These are phyloP conservation scores for Vanrija humicola DNA, from an alignment of 1,284 basidiomycete genomes.

Conservation along the genomic window DNA sequence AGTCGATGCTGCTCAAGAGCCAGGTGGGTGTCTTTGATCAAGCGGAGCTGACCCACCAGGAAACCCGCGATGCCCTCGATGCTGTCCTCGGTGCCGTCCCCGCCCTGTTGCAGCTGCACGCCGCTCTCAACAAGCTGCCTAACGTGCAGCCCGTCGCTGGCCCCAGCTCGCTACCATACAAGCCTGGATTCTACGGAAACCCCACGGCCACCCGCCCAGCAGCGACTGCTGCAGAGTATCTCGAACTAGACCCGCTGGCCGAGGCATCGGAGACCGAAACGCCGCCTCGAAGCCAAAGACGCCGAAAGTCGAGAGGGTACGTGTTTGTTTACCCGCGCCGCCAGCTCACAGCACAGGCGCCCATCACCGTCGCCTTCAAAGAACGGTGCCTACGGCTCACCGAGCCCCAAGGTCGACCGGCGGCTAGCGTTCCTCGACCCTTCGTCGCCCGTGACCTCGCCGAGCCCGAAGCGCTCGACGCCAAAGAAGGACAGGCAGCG, in stretches of 20 bases:
- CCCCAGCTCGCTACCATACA: neutral
- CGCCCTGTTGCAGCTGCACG: conserved; percentile 4
- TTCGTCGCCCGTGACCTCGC: neutral
- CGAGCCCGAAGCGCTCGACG: neutral
- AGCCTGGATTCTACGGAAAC: neutral
- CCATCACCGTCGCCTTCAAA: neutral
- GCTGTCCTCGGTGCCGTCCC: conserved; percentile 8
- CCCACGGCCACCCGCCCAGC: conserved; percentile 15
- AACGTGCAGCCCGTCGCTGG: neutral
- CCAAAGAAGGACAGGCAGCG: neutral
- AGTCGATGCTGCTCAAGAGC: neutral
- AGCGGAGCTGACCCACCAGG: neutral
- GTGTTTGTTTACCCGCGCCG: neutral
- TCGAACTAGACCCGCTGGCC: neutral
- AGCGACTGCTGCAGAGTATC: neutral
- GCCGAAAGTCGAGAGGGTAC: neutral
- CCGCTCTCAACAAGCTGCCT: neutral
- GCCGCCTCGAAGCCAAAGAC: neutral
- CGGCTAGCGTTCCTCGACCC: too few relatives aligned
- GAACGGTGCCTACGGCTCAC: neutral
- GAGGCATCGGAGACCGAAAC: conserved; percentile 1
- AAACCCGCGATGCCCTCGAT: conserved; percentile 5
- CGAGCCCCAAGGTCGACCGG: neutral
- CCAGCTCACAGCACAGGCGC: neutral
- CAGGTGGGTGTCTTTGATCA: neutral